These are phyloP conservation scores for Macadamia integrifolia DNA, from an alignment of 164 flowering plant genomes.

Conservation along the genomic window DNA sequence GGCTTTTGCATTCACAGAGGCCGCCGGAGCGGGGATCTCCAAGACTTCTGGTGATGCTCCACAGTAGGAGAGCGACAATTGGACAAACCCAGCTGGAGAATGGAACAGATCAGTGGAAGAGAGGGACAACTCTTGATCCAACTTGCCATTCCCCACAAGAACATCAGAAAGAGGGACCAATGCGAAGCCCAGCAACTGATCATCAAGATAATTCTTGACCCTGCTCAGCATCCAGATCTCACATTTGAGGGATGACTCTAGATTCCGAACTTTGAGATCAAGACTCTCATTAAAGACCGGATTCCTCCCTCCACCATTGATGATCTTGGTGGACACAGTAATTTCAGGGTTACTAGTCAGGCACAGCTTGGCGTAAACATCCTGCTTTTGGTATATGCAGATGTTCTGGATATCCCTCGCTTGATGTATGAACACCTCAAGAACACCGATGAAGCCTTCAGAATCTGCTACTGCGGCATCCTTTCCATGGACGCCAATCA, in stretches of 20 bases:
- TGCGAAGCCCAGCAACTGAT: constrained; percentile 68
- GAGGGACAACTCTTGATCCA: constrained; percentile 60
- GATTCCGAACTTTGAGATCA: constrained; percentile 34
- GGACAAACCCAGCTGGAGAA: constrained; percentile 72
- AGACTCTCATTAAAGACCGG: constrained; percentile 59
- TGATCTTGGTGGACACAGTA: constrained; percentile 49
- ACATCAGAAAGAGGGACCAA: constrained; percentile 62
- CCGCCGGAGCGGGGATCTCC: constrained; percentile 25
- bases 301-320: constrained; percentile 67
- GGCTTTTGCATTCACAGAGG: constrained; percentile 10
- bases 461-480: constrained; percentile 11
- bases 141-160: constrained; percentile 41
- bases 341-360: constrained; percentile 58
- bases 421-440: constrained; percentile 57
- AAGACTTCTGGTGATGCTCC: constrained; percentile 58
- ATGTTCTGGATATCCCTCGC: constrained; percentile 77
- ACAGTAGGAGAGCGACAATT: constrained; percentile 40
- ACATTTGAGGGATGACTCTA: constrained; percentile 54
- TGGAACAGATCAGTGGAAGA: constrained; percentile 73
- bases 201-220: constrained; percentile 64
- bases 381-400: constrained; percentile 81
- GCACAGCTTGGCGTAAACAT: constrained; percentile 76
- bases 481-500: constrained; percentile 17
- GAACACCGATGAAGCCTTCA: constrained; percentile 32
- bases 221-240: constrained; percentile 83